Conservation (phyloP, 1,284 basidiomycete species). For the Sanghuangporus baumii region DNA sequence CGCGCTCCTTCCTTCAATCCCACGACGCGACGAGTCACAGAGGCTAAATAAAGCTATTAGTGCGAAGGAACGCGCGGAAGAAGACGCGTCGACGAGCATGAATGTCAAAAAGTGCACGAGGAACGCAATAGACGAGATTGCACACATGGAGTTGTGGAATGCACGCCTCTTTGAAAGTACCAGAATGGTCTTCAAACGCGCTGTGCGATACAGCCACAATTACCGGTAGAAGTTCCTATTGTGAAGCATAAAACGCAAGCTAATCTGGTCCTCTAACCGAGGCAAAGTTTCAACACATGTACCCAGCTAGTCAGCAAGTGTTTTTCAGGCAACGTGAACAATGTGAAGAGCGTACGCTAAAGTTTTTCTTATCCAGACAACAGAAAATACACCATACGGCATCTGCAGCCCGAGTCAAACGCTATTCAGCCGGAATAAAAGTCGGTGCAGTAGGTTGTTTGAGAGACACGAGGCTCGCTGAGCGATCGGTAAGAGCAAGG, state of each 20-base stretch:
- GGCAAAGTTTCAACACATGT: neutral
- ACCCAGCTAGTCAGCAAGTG: neutral
- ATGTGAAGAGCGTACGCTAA: neutral
- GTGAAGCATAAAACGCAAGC: neutral
- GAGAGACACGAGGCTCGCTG: neutral
- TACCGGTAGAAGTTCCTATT: no score
- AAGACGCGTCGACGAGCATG: neutral
- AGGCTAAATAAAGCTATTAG: neutral
- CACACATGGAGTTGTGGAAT: no score
- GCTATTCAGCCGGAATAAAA: neutral
- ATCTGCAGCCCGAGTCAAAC: neutral
- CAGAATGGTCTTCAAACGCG: no score
- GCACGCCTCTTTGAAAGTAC: no score
- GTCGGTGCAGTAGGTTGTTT: neutral
- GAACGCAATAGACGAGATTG: no score
- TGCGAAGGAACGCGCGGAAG: neutral
- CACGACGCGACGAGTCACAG: neutral
- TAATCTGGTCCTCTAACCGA: neutral
- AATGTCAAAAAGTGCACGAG: neutral
- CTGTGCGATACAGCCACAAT: no score
- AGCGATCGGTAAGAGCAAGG: neutral
- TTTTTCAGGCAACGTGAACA: neutral
- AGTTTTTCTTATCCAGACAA: neutral
- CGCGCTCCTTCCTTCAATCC: neutral
- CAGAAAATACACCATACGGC: neutral